Conservation (phyloP, 495 filamentous ascomycete genomes). For the Hyaloscypha finlandica region DNA sequence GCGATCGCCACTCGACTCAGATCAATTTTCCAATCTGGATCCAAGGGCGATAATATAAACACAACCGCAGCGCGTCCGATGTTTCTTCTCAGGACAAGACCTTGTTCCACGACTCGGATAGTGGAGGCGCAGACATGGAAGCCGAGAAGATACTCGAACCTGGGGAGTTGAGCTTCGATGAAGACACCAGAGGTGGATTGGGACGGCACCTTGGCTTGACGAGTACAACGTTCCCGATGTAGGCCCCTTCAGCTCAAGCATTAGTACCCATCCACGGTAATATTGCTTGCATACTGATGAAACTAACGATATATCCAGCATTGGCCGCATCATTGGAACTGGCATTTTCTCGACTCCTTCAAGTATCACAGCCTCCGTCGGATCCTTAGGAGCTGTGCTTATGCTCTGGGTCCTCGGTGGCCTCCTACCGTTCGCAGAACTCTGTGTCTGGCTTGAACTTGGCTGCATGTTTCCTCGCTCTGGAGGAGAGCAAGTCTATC, state of each 20-base stretch:
- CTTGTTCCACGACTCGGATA: neutral
- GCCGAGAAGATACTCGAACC: constrained; percentile 5
- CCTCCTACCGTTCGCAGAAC: constrained; percentile 41
- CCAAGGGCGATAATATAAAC: neutral
- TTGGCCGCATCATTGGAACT: constrained; percentile 24
- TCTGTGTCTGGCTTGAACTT: constrained; percentile 52
- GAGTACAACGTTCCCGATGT: constrained; percentile 49
- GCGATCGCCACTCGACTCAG: neutral
- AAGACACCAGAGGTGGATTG: constrained; percentile 36
- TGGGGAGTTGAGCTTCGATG: constrained; percentile 33
- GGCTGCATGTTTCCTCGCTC: constrained; percentile 38
- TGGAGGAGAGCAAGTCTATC: constrained; percentile 48
- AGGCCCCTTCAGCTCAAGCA: constrained; percentile 3
- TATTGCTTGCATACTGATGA: neutral
- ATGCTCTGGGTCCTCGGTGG: constrained; percentile 43
- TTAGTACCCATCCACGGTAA: too few species aligned
- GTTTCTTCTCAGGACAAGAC: neutral
- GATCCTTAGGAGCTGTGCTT: constrained; percentile 46
- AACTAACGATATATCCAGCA: constrained; percentile 1
- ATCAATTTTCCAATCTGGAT: neutral
- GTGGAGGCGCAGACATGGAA: neutral
- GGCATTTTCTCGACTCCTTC: constrained; percentile 54
- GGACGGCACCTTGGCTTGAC: constrained; percentile 43
- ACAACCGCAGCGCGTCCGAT: neutral
- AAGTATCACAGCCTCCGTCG: constrained; percentile 48